Conservation (phyloP, 352 stramenopile species). For the Globisporangium lucens region DNA sequence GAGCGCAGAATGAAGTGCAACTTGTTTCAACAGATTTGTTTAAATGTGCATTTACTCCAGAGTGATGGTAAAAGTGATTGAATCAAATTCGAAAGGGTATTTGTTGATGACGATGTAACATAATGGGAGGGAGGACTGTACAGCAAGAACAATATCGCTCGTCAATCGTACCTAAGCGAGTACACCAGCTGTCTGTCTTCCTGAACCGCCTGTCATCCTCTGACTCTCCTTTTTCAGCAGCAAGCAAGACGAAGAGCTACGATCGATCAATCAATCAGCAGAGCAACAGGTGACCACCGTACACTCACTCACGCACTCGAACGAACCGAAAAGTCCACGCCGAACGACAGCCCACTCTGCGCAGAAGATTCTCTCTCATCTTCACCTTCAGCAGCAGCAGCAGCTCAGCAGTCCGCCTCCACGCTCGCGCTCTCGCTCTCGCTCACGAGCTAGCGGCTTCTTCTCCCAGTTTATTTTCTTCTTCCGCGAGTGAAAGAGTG, state of each 20-base stretch:
- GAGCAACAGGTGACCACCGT: neutral
- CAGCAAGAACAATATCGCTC: neutral
- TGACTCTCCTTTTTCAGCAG: conserved; percentile 5
- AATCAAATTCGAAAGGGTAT: no score
- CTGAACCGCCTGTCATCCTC: neutral
- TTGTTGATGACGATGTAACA: no score
- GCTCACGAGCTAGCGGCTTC: neutral
- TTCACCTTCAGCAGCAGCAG: neutral
- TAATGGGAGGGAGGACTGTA: no score
- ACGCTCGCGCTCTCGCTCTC: neutral
- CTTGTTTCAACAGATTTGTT: no score
- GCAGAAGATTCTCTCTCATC: conserved; percentile 6
- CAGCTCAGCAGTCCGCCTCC: neutral
- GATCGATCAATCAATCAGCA: neutral
- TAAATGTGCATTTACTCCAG: no score
- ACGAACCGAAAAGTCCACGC: neutral
- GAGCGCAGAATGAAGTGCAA: no score
- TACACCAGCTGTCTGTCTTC: neutral
- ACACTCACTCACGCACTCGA: neutral
- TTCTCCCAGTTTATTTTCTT: neutral
- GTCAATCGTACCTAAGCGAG: neutral
- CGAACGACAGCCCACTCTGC: conserved; percentile 1
- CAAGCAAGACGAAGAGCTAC: neutral
- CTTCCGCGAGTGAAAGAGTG: neutral
- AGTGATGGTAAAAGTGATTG: no score